Evolutionary conservation across 1,284 basidiomycete species (phyloP).

Genomic region (Malassezia sympodialis): DNA sequence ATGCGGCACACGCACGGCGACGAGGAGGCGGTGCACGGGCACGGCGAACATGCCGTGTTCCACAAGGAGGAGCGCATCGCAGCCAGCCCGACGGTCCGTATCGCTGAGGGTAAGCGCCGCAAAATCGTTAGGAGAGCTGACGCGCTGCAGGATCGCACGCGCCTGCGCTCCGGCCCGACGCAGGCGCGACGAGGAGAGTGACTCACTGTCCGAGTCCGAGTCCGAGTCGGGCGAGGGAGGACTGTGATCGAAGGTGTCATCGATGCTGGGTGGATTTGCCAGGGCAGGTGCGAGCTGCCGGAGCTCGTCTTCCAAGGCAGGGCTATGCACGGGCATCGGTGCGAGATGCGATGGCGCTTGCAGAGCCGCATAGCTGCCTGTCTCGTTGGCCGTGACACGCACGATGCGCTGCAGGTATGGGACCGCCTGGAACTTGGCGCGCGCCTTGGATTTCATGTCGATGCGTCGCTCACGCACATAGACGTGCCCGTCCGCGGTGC

Average conservation of each 20-base stretch:
- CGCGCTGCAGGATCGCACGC: not conserved
- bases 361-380: conserved; percentile 79
- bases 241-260: conserved; percentile 2
- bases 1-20: conserved; percentile 57
- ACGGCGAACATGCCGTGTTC: conserved; percentile 50
- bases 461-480: conserved; percentile 54
- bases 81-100: conserved; percentile 49
- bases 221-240: conserved; percentile 20
- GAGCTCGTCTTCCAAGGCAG: conserved; percentile 61
- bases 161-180: conserved; percentile 1
- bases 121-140: not conserved
- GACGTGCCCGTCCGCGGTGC: conserved; percentile 87
- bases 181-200: not conserved
- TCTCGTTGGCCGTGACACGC: conserved; percentile 73
- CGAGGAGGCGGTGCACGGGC: conserved; percentile 60
- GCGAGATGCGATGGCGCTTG: conserved; percentile 62
- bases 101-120: not conserved
- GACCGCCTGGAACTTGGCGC: conserved; percentile 62
- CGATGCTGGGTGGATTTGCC: not conserved
- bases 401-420: conserved; percentile 74
- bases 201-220: conserved; percentile 20
- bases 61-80: conserved; percentile 57
- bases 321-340: conserved; percentile 58
- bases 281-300: conserved; percentile 40
- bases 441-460: conserved; percentile 21